Percentiles rank a stretch among this genome's conserved stretches.
These are phyloP conservation scores for Pseudogymnoascus sp. DNA, from an alignment of 2,329 filamentous ascomycete species.

Conservation along the genomic window DNA sequence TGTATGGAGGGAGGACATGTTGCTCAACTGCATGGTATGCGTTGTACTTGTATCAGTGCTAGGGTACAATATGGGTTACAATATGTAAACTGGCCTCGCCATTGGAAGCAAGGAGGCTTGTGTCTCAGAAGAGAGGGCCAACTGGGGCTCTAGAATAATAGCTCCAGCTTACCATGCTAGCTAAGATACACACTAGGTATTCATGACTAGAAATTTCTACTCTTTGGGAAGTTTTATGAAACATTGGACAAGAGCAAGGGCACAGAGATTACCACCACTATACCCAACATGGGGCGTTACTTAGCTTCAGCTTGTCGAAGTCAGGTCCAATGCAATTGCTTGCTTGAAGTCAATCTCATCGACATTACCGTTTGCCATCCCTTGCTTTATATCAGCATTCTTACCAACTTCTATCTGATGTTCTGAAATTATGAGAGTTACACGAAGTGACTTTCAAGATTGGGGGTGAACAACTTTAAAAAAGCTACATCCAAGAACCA, in stretches of 20 bases:
- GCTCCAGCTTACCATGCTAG: not conserved
- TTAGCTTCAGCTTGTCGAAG: not conserved
- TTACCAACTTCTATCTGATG: not conserved
- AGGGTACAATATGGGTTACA: not conserved
- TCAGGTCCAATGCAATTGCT: too few relatives aligned
- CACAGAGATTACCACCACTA: not conserved
- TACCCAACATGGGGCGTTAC: not conserved
- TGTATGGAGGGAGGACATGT: not conserved
- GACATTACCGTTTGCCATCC: not conserved
- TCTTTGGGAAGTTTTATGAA: not conserved
- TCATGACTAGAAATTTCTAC: not conserved
- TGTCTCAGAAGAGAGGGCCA: not conserved
- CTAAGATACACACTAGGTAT: not conserved
- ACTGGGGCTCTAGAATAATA: not conserved
- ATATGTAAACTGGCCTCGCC: not conserved
- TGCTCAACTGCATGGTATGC: not conserved
- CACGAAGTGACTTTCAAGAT: not conserved
- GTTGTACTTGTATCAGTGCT: not conserved
- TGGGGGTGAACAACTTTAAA: not conserved
- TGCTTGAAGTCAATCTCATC: not conserved
- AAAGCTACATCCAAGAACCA: not conserved
- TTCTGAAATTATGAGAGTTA: not conserved
- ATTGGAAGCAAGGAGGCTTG: not conserved
- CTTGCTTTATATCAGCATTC: not conserved
- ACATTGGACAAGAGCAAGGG: not conserved